Base-by-base conservation (phyloP, 352 stramenopile genomes). In the Aphanomyces cochlioides region DNA sequence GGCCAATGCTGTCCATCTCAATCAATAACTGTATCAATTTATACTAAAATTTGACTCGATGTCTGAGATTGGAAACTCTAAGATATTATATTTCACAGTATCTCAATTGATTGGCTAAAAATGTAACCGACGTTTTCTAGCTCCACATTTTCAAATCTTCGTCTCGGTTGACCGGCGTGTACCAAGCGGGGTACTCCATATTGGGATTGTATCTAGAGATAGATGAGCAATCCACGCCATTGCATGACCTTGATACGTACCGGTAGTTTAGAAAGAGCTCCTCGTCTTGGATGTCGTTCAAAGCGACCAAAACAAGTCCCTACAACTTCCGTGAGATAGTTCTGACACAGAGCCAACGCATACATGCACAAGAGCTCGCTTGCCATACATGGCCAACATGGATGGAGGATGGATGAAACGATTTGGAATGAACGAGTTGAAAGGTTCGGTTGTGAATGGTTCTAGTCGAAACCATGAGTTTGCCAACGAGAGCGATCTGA, bases 241-340 rank as follows among this genome's bases (percentile, higher is more conserved):
- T 28, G 28, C 2, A 28, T 28, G 28, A 28, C 28, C 28, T 28
- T 28, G 28, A 28, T 28, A 28, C 28, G 47, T 67, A 72, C 77
- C 84, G 74, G 71, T 95, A 95, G 73, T 95, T 95, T 41, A 95
- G 78, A 56, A 95, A 92, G 0, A 95, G 75, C 66, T 95, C 87
- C 73, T 92, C 82, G 54, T 95, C 80, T 65, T 86, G 75, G 59
- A 95, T 92, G n/a, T 95, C 82, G 0, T 81, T 76, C 5, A 81
- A 89, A 12, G 87, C 75, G 38, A 95, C 87, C 67, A 93, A 91
- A 12, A 79, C 82, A 21, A 95, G 69, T 15, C 85, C 78, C 87
- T 95, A 15, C 10, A 38, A 50, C 3, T n/a, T 5, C n/a, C 57
- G 41, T 37, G 3, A 54, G 1, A 15, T 21, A 47, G 15, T 47